phyloP scores from a whole-genome alignment of 2,329 filamentous ascomycete genomes.

The Fonsecaea monophora region DNA sequence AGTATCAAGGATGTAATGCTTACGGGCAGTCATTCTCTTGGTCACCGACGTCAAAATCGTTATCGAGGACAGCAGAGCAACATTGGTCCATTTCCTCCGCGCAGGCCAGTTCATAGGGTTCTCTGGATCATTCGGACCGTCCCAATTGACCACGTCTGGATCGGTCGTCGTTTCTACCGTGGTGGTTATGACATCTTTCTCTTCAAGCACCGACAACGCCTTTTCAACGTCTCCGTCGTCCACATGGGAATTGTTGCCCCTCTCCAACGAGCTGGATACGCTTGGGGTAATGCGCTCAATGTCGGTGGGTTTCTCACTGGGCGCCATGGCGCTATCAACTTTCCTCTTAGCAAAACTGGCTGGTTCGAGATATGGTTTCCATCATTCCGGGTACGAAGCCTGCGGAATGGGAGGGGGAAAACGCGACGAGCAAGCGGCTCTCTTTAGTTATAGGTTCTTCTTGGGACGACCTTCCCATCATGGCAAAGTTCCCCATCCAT shows the following conservation, averaged over 20 bases:
- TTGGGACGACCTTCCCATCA: not conserved
- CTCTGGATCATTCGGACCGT: slow-evolving; percentile 44
- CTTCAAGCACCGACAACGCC: slow-evolving; percentile 25
- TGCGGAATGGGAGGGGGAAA: not conserved
- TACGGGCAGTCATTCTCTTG: not conserved
- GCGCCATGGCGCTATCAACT: not conserved
- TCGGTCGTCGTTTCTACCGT: slow-evolving; percentile 19
- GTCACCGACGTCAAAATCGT: slow-evolving; percentile 35
- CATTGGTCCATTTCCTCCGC: slow-evolving; percentile 40
- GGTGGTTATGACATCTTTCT: slow-evolving; percentile 23
- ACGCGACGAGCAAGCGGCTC: not conserved
- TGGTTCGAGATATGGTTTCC: not conserved
- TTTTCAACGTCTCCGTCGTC: slow-evolving; percentile 30
- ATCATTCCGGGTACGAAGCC: not conserved
- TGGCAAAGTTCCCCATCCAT: not conserved
- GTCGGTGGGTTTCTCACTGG: slow-evolving; percentile 9
- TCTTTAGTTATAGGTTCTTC: not conserved
- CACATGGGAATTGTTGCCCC: not conserved
- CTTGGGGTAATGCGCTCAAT: slow-evolving; percentile 18
- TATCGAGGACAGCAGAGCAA: slow-evolving; percentile 36
- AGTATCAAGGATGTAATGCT: slow-evolving; percentile 12
- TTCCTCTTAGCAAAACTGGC: not conserved
- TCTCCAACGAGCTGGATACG: not conserved
- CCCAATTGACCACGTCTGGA: slow-evolving; percentile 41
- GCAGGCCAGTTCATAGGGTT: slow-evolving; percentile 46